These are phyloP conservation scores for Dunaliella primolecta DNA, from an alignment of 139 green algal genomes.

Conservation along the genomic window DNA sequence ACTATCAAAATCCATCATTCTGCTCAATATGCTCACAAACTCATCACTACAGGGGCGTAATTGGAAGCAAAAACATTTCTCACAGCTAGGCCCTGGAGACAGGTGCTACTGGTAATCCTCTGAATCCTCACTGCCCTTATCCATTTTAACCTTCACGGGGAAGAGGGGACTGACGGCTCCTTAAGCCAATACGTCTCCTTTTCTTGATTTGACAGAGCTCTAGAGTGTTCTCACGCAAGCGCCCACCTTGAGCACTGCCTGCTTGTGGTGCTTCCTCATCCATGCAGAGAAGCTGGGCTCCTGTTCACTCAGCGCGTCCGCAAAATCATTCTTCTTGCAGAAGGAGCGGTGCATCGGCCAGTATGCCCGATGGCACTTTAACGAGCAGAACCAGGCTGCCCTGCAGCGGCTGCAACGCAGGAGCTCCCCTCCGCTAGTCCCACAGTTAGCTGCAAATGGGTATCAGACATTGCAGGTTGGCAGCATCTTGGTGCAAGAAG, in stretches of 20 bases:
- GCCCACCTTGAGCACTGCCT: constrained; percentile 27
- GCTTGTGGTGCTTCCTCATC: constrained; percentile 60
- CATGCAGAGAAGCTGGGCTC: constrained; percentile 87
- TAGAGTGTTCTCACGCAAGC: too few species aligned
- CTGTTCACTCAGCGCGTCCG: constrained; percentile 64
- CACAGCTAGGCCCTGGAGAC: too few species aligned
- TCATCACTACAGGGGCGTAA: too few species aligned
- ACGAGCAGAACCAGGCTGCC: constrained; percentile 77
- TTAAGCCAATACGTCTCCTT: too few species aligned
- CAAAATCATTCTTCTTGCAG: constrained; percentile 89
- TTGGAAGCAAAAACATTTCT: too few species aligned
- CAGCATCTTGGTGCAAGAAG: not conserved
- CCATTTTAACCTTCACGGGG: too few species aligned
- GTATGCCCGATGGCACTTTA: constrained; percentile 81
- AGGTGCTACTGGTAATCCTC: too few species aligned
- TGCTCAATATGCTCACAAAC: too few species aligned
- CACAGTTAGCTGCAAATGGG: constrained; percentile 76
- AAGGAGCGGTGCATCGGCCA: constrained; percentile 83
- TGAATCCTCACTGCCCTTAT: too few species aligned
- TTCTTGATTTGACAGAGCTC: too few species aligned
- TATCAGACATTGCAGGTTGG: not conserved
- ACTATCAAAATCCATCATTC: too few species aligned
- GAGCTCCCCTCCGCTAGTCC: constrained; percentile 46
- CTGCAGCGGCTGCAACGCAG: constrained; percentile 80
- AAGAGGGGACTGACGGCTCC: too few species aligned